These are phyloP conservation scores for Caloboletus firmus DNA, from an alignment of 1,284 basidiomycete species.

Conservation along the genomic window DNA sequence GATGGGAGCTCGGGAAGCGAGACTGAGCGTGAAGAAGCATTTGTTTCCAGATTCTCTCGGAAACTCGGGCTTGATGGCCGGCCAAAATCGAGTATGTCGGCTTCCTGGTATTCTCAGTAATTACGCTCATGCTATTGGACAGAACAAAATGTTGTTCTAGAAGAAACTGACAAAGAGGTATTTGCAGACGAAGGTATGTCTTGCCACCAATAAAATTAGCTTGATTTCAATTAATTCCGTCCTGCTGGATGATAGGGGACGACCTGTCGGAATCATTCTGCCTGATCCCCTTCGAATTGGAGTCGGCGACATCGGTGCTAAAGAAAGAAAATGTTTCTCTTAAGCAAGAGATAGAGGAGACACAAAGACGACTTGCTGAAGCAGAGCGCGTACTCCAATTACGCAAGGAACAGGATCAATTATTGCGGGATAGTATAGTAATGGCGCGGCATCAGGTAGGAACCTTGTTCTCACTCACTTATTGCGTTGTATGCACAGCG, in stretches of 20 bases:
- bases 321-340: slow-evolving; percentile 65
- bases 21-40: slow-evolving; percentile 61
- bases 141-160: slow-evolving; percentile 23
- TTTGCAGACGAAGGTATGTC: slow-evolving; percentile 43
- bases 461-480: neutral
- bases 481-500: neutral
- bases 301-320: slow-evolving; percentile 46
- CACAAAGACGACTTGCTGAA: slow-evolving; percentile 55
- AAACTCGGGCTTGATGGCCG: slow-evolving; percentile 30
- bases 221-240: neutral
- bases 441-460: slow-evolving; percentile 73
- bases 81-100: slow-evolving; percentile 23
- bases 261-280: slow-evolving; percentile 77
- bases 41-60: slow-evolving; percentile 50
- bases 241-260: slow-evolving; percentile 41
- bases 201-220: neutral
- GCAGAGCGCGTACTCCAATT: slow-evolving; percentile 62
- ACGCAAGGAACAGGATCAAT: slow-evolving; percentile 73
- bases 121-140: slow-evolving; percentile 13
- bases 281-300: slow-evolving; percentile 61
- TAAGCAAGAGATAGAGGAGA: slow-evolving; percentile 55
- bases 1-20: slow-evolving; percentile 60
- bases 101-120: neutral
- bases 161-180: slow-evolving; percentile 38
- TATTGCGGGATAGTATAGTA: slow-evolving; percentile 75